Evolutionary conservation across 805 yeast species (phyloP), one percentile per base, ranked within the genome.

Genomic region (Suhomyces tanzawaensis): DNA sequence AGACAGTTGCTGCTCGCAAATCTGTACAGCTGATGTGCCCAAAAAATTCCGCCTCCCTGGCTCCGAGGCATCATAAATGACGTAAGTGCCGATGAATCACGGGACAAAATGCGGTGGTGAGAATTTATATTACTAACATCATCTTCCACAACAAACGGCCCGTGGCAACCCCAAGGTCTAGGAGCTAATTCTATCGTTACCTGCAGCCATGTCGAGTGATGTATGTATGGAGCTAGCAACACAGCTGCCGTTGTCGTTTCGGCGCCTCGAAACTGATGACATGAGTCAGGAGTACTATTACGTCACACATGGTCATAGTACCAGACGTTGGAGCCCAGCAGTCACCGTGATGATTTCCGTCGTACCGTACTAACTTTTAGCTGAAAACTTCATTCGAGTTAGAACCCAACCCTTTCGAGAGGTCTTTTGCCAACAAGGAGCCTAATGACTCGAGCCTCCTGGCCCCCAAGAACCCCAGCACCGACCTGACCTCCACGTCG

Each of bases 331-430:
- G 27, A 24, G 27, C 13, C 24, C 24, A 21, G 24, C 24, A 11
- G 11, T 21, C 9, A 21, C 11, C 11, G 11, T 7, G 23, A 7
- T 21, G 23, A 7, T 7, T 7, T 7, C 14, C 28, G 14, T n/a
- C 28, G 28, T 25, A 5, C 28, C 7, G 31, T 49, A 52, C 57
- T 52, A 58, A 58, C 58, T 26, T 19, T 27, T 45, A 62, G 64
- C 60, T 54, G 62, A 55, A 62, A 51, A 57, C 50, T 13, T 62
- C 86, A 28, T 77, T 87, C 52, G 91, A 83, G 44, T 68, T 89
- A 41, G 99, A 93, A 60, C 96, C 93, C 7, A 91, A 91, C 53
- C 97, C 97, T 4, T 91, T 91, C 57, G 99, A 91, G 61, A 85
- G 84, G 60, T 85, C 95, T 35, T 91, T 91, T 66, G 96, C 93